Conservation (phyloP, 2,329 filamentous ascomycete genomes). For the Grosmannia penicillata region DNA sequence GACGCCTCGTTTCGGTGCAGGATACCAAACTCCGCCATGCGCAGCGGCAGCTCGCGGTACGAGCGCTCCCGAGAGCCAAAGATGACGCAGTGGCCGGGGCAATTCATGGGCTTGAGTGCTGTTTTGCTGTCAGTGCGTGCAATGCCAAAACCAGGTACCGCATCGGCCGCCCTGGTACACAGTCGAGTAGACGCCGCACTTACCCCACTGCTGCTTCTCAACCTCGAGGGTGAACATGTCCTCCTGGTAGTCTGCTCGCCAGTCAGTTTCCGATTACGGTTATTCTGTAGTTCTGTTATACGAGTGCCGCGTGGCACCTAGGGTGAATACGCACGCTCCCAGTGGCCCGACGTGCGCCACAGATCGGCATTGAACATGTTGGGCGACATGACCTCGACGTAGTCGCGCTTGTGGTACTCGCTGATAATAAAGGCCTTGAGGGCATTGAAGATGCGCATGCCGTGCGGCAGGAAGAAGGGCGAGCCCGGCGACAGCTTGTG, state of each 20-base stretch:
- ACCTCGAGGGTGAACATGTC: constrained; percentile 70
- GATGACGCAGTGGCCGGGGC: constrained; percentile 74
- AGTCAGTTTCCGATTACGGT: too few relatives aligned
- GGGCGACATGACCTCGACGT: constrained; percentile 87
- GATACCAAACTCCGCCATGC: constrained; percentile 76
- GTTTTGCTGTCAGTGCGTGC: too few relatives aligned
- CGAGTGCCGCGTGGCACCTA: background rate
- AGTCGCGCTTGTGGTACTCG: constrained; percentile 86
- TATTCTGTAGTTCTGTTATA: background rate
- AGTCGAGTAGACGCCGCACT: too few relatives aligned
- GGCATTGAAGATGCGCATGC: constrained; percentile 22
- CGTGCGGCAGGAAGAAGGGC: constrained; percentile 83
- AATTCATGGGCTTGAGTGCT: constrained; percentile 64
- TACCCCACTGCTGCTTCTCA: constrained; percentile 50
- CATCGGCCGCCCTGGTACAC: too few relatives aligned
- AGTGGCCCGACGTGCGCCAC: constrained; percentile 93
- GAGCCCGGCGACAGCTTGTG: constrained; percentile 86
- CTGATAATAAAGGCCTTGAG: constrained; percentile 59
- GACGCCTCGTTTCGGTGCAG: constrained; percentile 80
- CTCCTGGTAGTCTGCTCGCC: constrained; percentile 58
- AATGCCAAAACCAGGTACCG: too few relatives aligned
- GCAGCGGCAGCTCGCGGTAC: constrained; percentile 68
- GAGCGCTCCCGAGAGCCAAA: constrained; percentile 61
- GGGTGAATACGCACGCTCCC: constrained; percentile 39
- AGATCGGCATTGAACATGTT: constrained; percentile 91